Conservation (phyloP, 2,329 filamentous ascomycete species). For the Whalleya microplaca region DNA sequence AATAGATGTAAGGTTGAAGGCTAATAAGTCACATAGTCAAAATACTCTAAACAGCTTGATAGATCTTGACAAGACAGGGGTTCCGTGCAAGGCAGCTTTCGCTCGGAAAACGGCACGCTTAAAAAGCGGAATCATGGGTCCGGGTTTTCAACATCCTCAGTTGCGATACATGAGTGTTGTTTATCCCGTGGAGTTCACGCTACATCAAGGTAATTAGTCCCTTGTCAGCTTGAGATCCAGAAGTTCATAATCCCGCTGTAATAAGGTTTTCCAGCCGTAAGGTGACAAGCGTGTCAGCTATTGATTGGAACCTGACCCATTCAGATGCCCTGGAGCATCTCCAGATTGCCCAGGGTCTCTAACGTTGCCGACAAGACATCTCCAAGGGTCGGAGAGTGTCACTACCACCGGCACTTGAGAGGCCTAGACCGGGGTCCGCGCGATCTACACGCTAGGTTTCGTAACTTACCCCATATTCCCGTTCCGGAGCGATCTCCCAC, state of each 20-base stretch:
- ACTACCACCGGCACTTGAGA: not conserved
- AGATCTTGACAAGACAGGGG: slow-evolving; percentile 20
- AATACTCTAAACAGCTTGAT: slow-evolving; percentile 24
- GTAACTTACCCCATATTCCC: not conserved
- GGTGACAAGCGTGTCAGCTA: not conserved
- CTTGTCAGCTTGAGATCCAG: not conserved
- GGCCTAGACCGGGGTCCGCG: slow-evolving; percentile 34
- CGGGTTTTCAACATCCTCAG: slow-evolving; percentile 16
- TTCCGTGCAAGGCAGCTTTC: slow-evolving; percentile 10
- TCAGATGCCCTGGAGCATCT: not conserved
- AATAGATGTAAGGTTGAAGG: not conserved
- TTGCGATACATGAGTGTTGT: not conserved
- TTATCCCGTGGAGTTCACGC: not conserved
- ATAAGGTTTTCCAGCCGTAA: not conserved
- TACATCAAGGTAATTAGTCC: not conserved
- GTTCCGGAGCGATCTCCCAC: slow-evolving; percentile 7
- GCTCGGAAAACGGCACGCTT: not conserved
- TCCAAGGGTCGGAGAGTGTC: not conserved
- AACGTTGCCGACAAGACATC: not conserved
- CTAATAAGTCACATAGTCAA: slow-evolving; percentile 2
- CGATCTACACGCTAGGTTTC: not conserved
- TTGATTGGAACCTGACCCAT: not conserved
- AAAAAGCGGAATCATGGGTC: slow-evolving; percentile 20
- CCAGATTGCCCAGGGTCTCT: not conserved
- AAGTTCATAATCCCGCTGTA: not conserved